Percentiles rank a stretch among this genome's conserved stretches.
Conservation (phyloP, 768 basidiomycete genomes). For the Boletus patriciae region DNA sequence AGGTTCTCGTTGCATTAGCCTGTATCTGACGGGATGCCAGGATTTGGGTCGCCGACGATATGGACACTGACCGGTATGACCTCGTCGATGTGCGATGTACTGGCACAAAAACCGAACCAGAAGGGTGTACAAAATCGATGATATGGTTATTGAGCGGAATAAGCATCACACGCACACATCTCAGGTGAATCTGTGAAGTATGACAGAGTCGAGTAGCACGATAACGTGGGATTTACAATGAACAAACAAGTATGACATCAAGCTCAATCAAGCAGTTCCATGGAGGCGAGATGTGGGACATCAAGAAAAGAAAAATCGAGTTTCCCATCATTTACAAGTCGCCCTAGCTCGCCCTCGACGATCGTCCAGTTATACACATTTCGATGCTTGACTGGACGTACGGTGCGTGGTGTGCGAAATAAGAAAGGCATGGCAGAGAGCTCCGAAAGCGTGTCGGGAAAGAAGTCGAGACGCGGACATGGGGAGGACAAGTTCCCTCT, state of each 20-base stretch:
- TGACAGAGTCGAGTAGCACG: neutral
- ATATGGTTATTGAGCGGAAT: neutral
- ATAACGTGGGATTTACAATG: constrained; percentile 2
- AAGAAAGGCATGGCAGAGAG: constrained; percentile 35
- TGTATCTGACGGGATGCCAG: neutral
- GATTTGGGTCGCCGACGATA: too few relatives aligned
- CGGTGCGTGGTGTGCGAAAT: constrained; percentile 22
- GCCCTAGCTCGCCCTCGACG: constrained; percentile 22
- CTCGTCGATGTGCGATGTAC: neutral
- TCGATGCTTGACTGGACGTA: neutral
- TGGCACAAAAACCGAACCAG: neutral
- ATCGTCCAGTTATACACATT: constrained; percentile 11
- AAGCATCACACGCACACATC: neutral
- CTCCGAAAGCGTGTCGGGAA: constrained; percentile 16
- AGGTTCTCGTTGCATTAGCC: too few relatives aligned
- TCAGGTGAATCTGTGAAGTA: neutral
- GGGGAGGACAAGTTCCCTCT: neutral
- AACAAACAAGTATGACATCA: neutral
- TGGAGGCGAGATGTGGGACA: constrained; percentile 11
- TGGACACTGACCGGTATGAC: neutral
- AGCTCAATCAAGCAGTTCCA: constrained; percentile 16
- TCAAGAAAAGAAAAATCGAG: constrained; percentile 32
- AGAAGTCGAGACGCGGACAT: constrained; percentile 13
- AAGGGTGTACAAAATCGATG: neutral
- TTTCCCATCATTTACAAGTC: constrained; percentile 20